Evolutionary conservation across 2,329 filamentous ascomycete species (phyloP).

Genomic region (Emericellopsis atlantica): DNA sequence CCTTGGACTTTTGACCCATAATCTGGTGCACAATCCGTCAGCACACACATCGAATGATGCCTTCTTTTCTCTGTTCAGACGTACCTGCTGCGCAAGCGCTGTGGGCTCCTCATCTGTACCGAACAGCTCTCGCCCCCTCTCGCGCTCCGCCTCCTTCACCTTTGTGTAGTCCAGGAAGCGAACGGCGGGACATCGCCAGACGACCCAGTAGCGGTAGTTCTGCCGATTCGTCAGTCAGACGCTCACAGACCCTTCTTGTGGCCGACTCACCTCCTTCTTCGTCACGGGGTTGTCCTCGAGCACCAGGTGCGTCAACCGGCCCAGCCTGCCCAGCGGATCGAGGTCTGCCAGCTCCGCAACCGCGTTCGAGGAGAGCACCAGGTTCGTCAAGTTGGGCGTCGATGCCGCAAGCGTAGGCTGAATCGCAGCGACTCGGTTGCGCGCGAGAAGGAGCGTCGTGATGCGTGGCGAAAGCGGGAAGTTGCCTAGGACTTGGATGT

Average conservation of each 20-base stretch:
- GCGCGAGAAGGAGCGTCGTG: constrained; percentile 74
- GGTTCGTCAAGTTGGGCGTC: constrained; percentile 68
- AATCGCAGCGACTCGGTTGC: constrained; percentile 77
- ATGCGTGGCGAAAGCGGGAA: constrained; percentile 86
- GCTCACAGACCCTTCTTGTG: neutral
- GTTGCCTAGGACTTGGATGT: constrained; percentile 79
- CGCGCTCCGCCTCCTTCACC: constrained; percentile 76
- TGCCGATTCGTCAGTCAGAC: constrained; percentile 21
- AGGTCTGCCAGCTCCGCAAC: constrained; percentile 76
- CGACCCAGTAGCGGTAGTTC: constrained; percentile 86
- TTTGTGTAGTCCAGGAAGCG: constrained; percentile 89
- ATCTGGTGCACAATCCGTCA: constrained; percentile 37
- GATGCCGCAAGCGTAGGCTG: constrained; percentile 62
- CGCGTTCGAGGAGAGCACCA: constrained; percentile 76
- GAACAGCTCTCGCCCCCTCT: constrained; percentile 67
- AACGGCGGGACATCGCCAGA: constrained; percentile 75
- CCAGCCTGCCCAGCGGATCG: constrained; percentile 61
- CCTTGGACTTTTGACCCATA: constrained; percentile 70
- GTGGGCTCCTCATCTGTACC: constrained; percentile 69
- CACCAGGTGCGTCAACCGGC: constrained; percentile 64
- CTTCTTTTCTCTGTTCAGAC: constrained; percentile 2
- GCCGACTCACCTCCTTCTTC: constrained; percentile 67
- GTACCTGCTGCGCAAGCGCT: constrained; percentile 60
- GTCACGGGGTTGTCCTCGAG: constrained; percentile 81
- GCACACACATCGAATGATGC: neutral